Evolutionary conservation across 495 filamentous ascomycete species (phyloP), one percentile per base, ranked within the genome.

Genomic region (Neurospora sp.): DNA sequence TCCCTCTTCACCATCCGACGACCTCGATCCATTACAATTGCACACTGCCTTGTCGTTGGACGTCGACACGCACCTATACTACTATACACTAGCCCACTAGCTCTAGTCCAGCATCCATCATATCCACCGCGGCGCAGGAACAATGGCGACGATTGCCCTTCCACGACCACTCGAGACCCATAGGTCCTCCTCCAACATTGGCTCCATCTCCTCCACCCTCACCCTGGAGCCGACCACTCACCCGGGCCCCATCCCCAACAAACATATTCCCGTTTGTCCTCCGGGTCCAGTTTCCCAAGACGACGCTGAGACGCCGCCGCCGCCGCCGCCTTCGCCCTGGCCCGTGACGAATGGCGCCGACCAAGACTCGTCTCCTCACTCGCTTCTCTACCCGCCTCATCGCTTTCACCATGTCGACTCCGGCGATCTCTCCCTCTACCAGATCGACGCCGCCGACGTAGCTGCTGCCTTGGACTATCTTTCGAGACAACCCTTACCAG

Each of bases 261-360:
- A 96, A 79, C 93, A 97, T 81, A 82, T 98, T 16, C 93, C 94
- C 8, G 85, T 90, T 69, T 95, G 93, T 77, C 91, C 94, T n/a
- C 88, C 94, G 9, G 92, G 93, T 0, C 90, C 93, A 9, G 84
- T 86, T 10, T 91, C 90, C 9, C 79, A 84, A 65, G 82, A 87
- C 71, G 85, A 87, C 42, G 86, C 85, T 72, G 89, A 85, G 76
- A 92, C 27, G 27, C 27, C 27, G 27, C 27, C 27, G 27, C 27
- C 86, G 35, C 91, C 92, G 45, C 91, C 91, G 8, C 86, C 89
- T 22, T 93, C 92, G 42, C 85, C 85, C 39, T 65, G 53, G 53
- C 53, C 53, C 22, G 27, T 35, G 53, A 65, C 53, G 7, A 31
- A 35, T 18, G 86, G 83, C 70, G 80, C 82, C 41, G 85, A 86